Evolutionary conservation across 2,329 filamentous ascomycete genomes (phyloP), one percentile per base, ranked within the genome.

Genomic region (Trichoderma asperellum): DNA sequence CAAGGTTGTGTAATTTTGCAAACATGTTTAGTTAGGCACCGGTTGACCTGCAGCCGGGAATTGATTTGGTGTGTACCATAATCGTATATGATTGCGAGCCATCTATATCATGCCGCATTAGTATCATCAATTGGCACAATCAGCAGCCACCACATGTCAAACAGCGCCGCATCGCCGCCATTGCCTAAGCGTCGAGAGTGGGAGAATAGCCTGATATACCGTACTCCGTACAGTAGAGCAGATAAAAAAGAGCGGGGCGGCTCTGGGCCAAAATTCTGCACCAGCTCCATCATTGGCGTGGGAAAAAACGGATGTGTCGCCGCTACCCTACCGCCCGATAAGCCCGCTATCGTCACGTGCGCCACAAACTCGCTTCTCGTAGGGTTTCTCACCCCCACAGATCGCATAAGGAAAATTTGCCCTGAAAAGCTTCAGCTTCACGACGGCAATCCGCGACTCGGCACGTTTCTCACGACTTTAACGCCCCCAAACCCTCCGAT

Each of bases 401-500:
- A 79, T 75, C 73, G 72, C 68, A 71, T 71, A 71, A 67, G 75
- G 71, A 77, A 78, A 76, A 77, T 80, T 79, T 76, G 71, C 73
- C 72, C 74, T 72, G 74, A 76, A 79, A 78, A 77, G 74, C 73
- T 75, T 73, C 73, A 75, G 75, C 73, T 66, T 77, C 74, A 78
- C 77, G 77, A 80, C 77, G 76, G 77, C 76, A 77, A 75, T 74
- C 75, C 74, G 77, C 77, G 76, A 79, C 75, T 75, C 76, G 78
- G 78, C 76, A 79, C 75, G 74, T 76, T 78, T 74, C 73, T 75
- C 72, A 79, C 78, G 78, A 80, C 79, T 74, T 43, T 77, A 80
- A 81, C 80, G 79, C 77, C 80, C 60, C 77, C 76, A 78, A 76
- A 79, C 77, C 81, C 80, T 80, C 82, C 81, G 81, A 83, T 80